A percentile compares a stretch with the other conserved stretches of the same genome.
Conservation (phyloP, 1,284 basidiomycete genomes). For the Cystobasidium sp. region DNA sequence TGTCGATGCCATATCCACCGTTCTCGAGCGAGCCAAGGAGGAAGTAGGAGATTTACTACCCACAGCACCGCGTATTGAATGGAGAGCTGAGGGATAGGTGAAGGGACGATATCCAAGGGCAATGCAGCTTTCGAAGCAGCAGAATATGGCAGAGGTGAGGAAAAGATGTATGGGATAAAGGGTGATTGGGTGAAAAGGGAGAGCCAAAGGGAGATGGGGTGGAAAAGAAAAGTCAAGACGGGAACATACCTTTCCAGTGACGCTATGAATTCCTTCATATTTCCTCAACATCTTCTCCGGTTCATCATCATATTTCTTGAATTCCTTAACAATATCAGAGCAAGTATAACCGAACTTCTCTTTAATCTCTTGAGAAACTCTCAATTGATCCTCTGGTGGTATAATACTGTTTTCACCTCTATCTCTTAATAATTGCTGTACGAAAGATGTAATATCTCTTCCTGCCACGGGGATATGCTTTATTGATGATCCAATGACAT, state of each 20-base stretch:
- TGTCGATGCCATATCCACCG: no score
- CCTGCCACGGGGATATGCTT: slow-evolving; percentile 99
- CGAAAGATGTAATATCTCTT: slow-evolving; percentile 95
- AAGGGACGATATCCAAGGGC: no score
- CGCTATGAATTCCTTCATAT: slow-evolving; percentile 89
- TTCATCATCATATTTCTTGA: slow-evolving; percentile 95
- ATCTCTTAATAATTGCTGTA: slow-evolving; percentile 93
- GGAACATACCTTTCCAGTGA: slow-evolving; percentile 80
- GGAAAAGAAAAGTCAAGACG: neutral
- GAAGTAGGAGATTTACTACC: no score
- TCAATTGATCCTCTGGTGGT: slow-evolving; percentile 94
- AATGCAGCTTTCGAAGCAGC: no score
- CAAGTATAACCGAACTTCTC: slow-evolving; percentile 99
- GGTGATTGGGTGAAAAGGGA: no score
- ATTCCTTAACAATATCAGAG: slow-evolving; percentile 98
- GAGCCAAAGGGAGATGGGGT: no score
- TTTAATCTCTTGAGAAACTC: slow-evolving; percentile 92
- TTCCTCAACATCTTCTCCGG: slow-evolving; percentile 96
- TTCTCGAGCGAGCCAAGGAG: no score
- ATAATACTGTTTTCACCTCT: slow-evolving; percentile 87
- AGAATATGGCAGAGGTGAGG: no score
- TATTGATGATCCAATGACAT: slow-evolving; percentile 98
- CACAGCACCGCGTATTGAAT: no score
- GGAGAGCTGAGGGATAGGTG: no score
- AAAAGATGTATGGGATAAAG: no score